Percentiles rank a stretch among this genome's conserved stretches.
These are phyloP conservation scores for Pleodorina starrii DNA, from an alignment of 139 green algal genomes.

Conservation along the genomic window DNA sequence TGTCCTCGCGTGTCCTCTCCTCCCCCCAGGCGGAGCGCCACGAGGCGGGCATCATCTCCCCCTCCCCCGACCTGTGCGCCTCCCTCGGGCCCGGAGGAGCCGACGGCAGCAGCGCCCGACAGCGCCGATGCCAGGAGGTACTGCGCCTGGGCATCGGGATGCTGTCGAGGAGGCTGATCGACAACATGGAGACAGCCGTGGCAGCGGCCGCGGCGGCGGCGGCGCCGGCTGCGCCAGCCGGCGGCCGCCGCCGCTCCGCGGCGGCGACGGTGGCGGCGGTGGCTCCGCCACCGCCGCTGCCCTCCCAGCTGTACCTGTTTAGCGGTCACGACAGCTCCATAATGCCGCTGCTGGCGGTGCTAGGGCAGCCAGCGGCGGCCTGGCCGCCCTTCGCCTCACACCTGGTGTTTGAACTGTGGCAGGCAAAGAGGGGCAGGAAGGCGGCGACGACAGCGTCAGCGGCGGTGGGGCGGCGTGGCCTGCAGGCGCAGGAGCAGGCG, in stretches of 20 bases:
- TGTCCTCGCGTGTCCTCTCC: too few relatives aligned
- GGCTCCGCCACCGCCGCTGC: neutral
- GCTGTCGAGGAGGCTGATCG: constrained; percentile 60
- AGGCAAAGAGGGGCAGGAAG: constrained; percentile 26
- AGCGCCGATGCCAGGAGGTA: constrained; percentile 48
- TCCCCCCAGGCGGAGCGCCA: constrained; percentile 36
- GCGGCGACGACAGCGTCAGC: neutral
- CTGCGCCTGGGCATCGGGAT: constrained; percentile 72
- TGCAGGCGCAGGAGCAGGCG: neutral
- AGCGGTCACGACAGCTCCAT: constrained; percentile 75
- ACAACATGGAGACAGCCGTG: constrained; percentile 57
- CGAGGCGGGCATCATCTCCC: constrained; percentile 36
- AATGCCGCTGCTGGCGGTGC: constrained; percentile 70
- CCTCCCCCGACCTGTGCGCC: constrained; percentile 8
- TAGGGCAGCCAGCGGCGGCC: constrained; percentile 13
- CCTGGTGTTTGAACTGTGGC: constrained; percentile 78
- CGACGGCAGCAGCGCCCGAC: neutral
- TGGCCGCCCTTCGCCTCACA: constrained; percentile 73
- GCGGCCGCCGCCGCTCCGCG: neutral
- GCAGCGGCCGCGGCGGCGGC: neutral
- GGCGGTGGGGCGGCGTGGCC: neutral
- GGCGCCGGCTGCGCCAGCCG: too few relatives aligned
- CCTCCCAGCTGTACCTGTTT: constrained; percentile 67
- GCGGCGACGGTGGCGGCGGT: neutral
- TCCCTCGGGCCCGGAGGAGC: neutral